Evolutionary conservation across 768 basidiomycete species (phyloP).

Genomic region (Boletus subparvulus): DNA sequence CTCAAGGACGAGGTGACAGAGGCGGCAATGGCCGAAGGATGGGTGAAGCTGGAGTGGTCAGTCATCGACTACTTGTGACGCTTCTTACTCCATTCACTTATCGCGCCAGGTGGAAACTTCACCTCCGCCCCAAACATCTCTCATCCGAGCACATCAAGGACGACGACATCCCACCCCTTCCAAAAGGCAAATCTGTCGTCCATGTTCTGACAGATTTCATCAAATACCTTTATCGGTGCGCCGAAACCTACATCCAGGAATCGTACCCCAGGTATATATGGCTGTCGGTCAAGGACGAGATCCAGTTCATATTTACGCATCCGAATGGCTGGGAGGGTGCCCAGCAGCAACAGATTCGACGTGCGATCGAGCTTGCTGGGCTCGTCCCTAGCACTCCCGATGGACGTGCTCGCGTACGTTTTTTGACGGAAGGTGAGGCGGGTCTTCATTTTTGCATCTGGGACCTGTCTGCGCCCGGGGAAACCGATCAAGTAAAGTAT

Average conservation of each 20-base stretch:
- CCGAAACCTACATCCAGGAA: slow-evolving; percentile 44
- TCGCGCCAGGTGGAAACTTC: slow-evolving; percentile 34
- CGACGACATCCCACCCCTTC: slow-evolving; percentile 39
- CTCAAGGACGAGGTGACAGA: slow-evolving; percentile 35
- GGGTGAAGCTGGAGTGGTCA: slow-evolving; percentile 46
- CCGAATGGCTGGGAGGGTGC: slow-evolving; percentile 64
- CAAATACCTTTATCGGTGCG: slow-evolving; percentile 42
- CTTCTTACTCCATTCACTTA: neutral
- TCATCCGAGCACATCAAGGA: slow-evolving; percentile 24
- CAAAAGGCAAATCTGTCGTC: slow-evolving; percentile 35
- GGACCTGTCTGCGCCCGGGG: slow-evolving; percentile 24
- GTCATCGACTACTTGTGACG: neutral
- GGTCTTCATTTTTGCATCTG: slow-evolving; percentile 55
- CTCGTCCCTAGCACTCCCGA: slow-evolving; percentile 41
- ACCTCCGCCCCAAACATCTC: slow-evolving; percentile 37
- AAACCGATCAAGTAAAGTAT: slow-evolving; percentile 2
- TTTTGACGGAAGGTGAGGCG: slow-evolving; percentile 63
- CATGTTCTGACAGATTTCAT: slow-evolving; percentile 47
- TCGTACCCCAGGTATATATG: slow-evolving; percentile 44
- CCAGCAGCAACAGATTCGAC: slow-evolving; percentile 54
- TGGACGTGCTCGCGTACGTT: slow-evolving; percentile 43
- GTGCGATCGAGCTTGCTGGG: slow-evolving; percentile 49
- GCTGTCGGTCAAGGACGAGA: slow-evolving; percentile 38
- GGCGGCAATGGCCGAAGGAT: slow-evolving; percentile 37
- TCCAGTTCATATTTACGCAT: slow-evolving; percentile 54